These are phyloP conservation scores for Acrodontium crateriforme DNA, from an alignment of 2,329 filamentous ascomycete species.

Conservation along the genomic window DNA sequence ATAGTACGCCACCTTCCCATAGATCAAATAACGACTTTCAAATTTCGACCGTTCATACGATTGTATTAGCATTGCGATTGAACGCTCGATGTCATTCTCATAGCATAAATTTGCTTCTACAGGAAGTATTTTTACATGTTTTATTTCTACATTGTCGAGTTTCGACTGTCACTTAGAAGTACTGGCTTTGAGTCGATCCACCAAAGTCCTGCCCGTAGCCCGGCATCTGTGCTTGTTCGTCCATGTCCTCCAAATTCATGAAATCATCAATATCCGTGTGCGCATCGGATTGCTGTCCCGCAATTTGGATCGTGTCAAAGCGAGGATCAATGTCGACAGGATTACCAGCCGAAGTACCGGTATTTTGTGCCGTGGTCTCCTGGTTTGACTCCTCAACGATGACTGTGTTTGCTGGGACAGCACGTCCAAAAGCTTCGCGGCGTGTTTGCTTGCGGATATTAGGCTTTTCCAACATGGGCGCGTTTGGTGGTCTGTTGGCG, in stretches of 20 bases:
- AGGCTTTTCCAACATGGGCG: constrained; percentile 13
- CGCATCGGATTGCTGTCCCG: constrained; percentile 2
- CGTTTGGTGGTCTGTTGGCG: constrained; percentile 15
- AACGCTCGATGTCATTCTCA: too few species aligned
- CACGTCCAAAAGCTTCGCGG: constrained; percentile 28
- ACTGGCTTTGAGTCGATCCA: constrained; percentile 3
- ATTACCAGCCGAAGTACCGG: constrained; percentile 1
- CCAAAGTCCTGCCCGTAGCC: constrained; percentile 18
- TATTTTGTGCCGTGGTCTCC: constrained; percentile 6
- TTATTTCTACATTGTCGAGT: too few species aligned
- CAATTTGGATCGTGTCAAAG: constrained; percentile 17
- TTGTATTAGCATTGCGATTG: too few species aligned
- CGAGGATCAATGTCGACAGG: constrained; percentile 18
- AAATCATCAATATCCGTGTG: constrained; percentile 25
- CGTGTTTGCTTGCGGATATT: constrained; percentile 22
- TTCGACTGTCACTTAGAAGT: too few species aligned
- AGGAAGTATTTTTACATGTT: too few species aligned
- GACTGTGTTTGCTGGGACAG: constrained; percentile 24
- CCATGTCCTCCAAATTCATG: constrained; percentile 27
- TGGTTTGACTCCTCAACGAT: constrained; percentile 24
- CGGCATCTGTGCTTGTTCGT: constrained; percentile 14
- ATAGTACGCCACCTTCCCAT: too few species aligned
- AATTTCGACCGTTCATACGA: too few species aligned
- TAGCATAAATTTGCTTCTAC: too few species aligned
- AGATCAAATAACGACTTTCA: too few species aligned